These are phyloP conservation scores for Mayamaea pseudoterrestris DNA, from an alignment of 108 stramenopile genomes.

Conservation along the genomic window DNA sequence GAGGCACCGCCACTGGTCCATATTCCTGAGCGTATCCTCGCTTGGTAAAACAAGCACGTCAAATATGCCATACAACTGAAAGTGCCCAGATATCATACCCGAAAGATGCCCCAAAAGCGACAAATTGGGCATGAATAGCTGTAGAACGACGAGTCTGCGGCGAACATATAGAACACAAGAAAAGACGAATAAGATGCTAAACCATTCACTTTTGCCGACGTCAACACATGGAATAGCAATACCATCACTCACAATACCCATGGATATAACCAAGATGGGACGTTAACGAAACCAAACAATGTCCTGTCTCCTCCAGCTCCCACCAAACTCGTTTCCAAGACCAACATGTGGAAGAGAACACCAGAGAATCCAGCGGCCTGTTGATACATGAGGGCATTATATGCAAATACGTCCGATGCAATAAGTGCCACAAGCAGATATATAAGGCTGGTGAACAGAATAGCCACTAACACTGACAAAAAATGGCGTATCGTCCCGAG, in stretches of 20 bases:
- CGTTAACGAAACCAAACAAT: slow-evolving; percentile 58
- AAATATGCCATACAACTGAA: too few species aligned
- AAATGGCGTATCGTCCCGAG: slow-evolving; percentile 50
- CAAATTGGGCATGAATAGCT: slow-evolving; percentile 69
- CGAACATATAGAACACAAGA: too few species aligned
- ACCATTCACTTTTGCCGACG: too few species aligned
- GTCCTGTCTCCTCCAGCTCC: too few species aligned
- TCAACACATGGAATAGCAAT: too few species aligned
- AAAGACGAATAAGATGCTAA: too few species aligned
- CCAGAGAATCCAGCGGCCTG: slow-evolving; percentile 75
- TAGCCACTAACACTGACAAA: slow-evolving; percentile 43
- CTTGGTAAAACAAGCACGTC: too few species aligned
- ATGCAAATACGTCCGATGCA: slow-evolving; percentile 18
- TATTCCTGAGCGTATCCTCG: too few species aligned
- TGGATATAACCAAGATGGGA: slow-evolving; percentile 63
- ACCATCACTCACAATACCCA: slow-evolving; percentile 43
- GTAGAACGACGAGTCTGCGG: slow-evolving; percentile 29
- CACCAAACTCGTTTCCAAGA: slow-evolving; percentile 59
- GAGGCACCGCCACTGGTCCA: too few species aligned
- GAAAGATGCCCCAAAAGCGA: slow-evolving; percentile 29
- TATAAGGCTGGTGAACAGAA: slow-evolving; percentile 37
- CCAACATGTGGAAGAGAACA: slow-evolving; percentile 70
- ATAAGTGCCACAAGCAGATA: slow-evolving; percentile 45
- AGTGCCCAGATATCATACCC: not conserved
- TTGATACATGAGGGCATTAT: slow-evolving; percentile 40